phyloP scores from a whole-genome alignment of 768 basidiomycete species.

The Lactarius sanguifluus region DNA sequence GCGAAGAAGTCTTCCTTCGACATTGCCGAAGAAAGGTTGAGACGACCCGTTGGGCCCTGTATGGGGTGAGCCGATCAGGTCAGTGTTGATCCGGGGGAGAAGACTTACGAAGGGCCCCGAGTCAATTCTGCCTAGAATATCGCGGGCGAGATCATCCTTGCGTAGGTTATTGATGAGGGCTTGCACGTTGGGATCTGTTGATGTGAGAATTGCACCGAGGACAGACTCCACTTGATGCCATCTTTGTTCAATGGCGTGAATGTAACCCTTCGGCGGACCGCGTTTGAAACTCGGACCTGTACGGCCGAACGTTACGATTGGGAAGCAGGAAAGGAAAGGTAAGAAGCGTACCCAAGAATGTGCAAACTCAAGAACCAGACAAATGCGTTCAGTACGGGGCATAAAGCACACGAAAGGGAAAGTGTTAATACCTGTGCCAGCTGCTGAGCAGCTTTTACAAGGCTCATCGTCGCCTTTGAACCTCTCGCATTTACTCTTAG shows the following conservation, averaged over 20 bases:
- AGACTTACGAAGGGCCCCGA: conserved; percentile 67
- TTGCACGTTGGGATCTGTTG: conserved; percentile 64
- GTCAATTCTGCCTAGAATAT: conserved; percentile 75
- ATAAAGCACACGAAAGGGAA: conserved; percentile 28
- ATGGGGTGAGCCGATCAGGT: conserved; percentile 19
- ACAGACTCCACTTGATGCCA: conserved; percentile 92
- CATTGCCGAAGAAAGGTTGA: conserved; percentile 56
- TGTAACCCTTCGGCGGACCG: conserved; percentile 88
- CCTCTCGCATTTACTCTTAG: conserved; percentile 84
- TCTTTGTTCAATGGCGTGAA: conserved; percentile 87
- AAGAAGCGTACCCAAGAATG: conserved; percentile 53
- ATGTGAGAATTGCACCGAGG: conserved; percentile 78
- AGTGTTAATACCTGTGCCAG: conserved; percentile 48
- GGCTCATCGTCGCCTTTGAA: conserved; percentile 44
- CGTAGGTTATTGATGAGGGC: conserved; percentile 60
- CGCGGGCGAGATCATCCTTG: conserved; percentile 72
- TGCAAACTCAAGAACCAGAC: conserved; percentile 50
- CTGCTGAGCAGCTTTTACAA: conserved; percentile 64
- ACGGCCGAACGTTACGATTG: conserved; percentile 9
- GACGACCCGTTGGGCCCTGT: conserved; percentile 70
- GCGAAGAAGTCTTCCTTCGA: conserved; percentile 81
- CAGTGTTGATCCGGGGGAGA: neutral
- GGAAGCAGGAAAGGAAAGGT: neutral
- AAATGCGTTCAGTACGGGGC: conserved; percentile 27
- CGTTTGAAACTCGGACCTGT: conserved; percentile 78